Base-by-base conservation (phyloP, 768 basidiomycete genomes). In the Podaxis carcinomalis region DNA sequence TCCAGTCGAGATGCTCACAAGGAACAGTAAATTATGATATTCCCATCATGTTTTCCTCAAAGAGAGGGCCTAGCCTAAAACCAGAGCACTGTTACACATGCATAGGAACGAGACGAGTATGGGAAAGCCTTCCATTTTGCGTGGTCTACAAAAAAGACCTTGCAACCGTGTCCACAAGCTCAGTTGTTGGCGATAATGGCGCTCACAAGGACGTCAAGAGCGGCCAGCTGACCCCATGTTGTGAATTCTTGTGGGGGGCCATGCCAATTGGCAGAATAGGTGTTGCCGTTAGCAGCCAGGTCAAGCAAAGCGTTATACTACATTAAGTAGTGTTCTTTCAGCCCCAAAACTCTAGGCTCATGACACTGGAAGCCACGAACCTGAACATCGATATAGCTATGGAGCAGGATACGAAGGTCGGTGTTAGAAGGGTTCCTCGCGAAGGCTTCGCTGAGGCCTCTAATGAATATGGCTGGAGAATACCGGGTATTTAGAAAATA, bases 321-420 rank as follows among this genome's bases (percentile, higher is more conserved):
- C 11, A 50, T 2, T 39, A 42, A 54, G 51, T 19, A 61, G 51
- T 35, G 49, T 16, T 53, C 58, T 27, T 19, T 56, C 19, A 61
- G 37, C 44, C 46, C 35, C 13, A 55, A 46, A 19, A 35, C 32
- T 50, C 27, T 39, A 23, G 54, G 21, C 5, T 7, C 14, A 39
- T 52, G 27, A 49, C 11, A 23, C 3, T 57, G 47, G 51, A 35
- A 57, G 27, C 10, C 51, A 64, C 72, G 25, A 56, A 78, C 81
- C 77, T 83, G 82, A 23, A 83, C 83, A 46, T 83, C 76, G 51
- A 78, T 69, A 60, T 83, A 84, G 61, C 81, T 80, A 57, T 74
- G 78, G 51, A 83, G 70, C 50, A 83, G 67, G 39, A 71, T 76
- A 36, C 68, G 69, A 25, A 83, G 71, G 27, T 71, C 68, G 5